Evolutionary conservation across 2,329 filamentous ascomycete species (phyloP), one percentile per base, ranked within the genome.

Genomic region (Xylariaceae sp.): DNA sequence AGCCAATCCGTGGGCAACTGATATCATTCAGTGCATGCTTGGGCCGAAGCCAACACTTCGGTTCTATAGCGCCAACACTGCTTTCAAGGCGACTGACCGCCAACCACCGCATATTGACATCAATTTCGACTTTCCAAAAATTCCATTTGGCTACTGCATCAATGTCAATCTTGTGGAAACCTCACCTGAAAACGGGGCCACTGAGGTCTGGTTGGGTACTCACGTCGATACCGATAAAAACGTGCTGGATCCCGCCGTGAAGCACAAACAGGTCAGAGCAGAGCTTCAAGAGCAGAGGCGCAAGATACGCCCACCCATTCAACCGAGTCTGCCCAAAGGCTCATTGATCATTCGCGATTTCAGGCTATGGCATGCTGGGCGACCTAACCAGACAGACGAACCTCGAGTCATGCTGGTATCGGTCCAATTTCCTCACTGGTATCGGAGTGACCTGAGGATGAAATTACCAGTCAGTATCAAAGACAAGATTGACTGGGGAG

Each of bases 141-240:
- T 75, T 36, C 68, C 70, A 1, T 75, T 73, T 41, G 69, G 65
- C 0, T 62, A 68, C 24, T 69, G 69, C 15, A 54, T 73, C 35
- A 75, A 76, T 48, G 62, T 70, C 32, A 67, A 66, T 36, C 62
- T 75, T 4, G 61, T 73, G 7, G 65, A 69, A 19, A 67, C 67
- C 33, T 61, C 62, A 3, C 59, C 66, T 1, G 54, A 65, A 12
- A 74, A 74, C 39, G 73, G 72, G 13, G 62, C 64, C 1, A 77
- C 72, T 0, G 72, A 76, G 51, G 54, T 76, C 13, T 76, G 73
- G 72, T 62, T 68, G 0, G 72, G 72, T 2, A 70, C 65, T 1
- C 73, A 76, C 48, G 44, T 54, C n/a, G 64, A 64, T 16, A 65
- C 63, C 41, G 49, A 60, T 43, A 45, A 55, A 28, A 42, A 54